Base-by-base conservation (phyloP, 208 protist species). In the Leishmania tarentolae region DNA sequence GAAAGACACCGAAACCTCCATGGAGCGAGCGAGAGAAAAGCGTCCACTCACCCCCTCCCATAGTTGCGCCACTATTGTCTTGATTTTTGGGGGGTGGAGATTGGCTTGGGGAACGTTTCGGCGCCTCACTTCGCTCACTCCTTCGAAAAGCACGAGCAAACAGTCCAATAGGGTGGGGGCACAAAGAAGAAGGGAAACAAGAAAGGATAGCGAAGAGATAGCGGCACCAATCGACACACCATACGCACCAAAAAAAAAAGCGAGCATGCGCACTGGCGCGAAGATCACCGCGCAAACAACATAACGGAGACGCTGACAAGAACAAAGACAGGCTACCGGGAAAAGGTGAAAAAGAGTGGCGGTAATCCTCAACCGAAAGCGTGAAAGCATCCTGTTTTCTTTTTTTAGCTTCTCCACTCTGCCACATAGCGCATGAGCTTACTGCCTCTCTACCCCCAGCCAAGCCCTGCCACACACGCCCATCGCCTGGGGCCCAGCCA, bases 171-270 rank as follows among this genome's bases (percentile, higher is more conserved):
- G 42, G 70, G 37, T 46, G 35, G 40, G 46, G 7, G 65, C 15
- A 37, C 37, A 75, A 57, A 82, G 52, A 28, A 17, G 37, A 4
- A 52, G 53, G 53, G 44, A 82, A 47, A 82, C 31, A 78, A 73
- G 13, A 66, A 21, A 24, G 42, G 21, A 52, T 31, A 5, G 4
- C 4, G 31, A 66, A 37, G 61, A 66, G n/a, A 37, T 7, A 66
- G n/a, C 35, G 7, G 61, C 31, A 44, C 66, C 0, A 72, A 7
- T 50, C 21, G 11, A 72, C 66, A n/a, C 40, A 40, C 35, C 65
- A 70, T 28, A 47, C 19, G 15, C 13, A 35, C 11, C 9, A 68
- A 4, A 13, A 5, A 19, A 13, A 13, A 35, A 35, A 68, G 21
- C 3, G 42, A 28, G 11, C 28, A 35, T 11, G 42, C 13, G 31